Conservation (phyloP, 352 stramenopile genomes). For the Pythium brachiatum region DNA sequence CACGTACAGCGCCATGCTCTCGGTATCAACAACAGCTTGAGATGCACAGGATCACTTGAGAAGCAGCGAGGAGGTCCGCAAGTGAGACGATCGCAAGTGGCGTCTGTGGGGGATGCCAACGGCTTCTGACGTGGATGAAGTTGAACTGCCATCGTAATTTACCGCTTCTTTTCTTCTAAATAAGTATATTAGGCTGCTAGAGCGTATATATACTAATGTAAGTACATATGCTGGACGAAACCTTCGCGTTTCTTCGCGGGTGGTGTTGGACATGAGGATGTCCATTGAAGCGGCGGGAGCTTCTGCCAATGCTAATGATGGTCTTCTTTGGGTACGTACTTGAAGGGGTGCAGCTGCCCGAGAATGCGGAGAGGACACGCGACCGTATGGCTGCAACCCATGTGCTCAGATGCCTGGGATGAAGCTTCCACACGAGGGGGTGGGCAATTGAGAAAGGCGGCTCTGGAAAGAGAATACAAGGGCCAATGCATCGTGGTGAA, state of each 20-base stretch:
- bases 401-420: too few relatives aligned
- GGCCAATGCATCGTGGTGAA: background rate
- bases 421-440: too few relatives aligned
- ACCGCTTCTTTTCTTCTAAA: background rate
- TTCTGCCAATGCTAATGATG: background rate
- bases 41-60: background rate
- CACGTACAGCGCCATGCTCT: conserved; percentile 65
- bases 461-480: too few relatives aligned
- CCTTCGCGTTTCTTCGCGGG: background rate
- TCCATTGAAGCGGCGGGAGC: conserved; percentile 3
- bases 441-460: too few relatives aligned
- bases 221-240: background rate
- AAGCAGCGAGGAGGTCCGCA: background rate
- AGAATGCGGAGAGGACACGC: background rate
- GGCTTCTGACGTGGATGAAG: conserved; percentile 11
- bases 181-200: too few relatives aligned
- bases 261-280: conserved; percentile 1
- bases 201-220: background rate
- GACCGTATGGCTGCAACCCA: background rate
- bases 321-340: background rate
- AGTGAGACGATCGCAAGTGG: background rate
- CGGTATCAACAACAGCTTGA: background rate
- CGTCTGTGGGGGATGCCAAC: too few relatives aligned
- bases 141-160: conserved; percentile 24
- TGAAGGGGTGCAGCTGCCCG: background rate